A percentile compares a stretch with the other conserved stretches of the same genome.
These are phyloP conservation scores for Solanum arcanum DNA, from an alignment of 257 asterid genomes.

Conservation along the genomic window DNA sequence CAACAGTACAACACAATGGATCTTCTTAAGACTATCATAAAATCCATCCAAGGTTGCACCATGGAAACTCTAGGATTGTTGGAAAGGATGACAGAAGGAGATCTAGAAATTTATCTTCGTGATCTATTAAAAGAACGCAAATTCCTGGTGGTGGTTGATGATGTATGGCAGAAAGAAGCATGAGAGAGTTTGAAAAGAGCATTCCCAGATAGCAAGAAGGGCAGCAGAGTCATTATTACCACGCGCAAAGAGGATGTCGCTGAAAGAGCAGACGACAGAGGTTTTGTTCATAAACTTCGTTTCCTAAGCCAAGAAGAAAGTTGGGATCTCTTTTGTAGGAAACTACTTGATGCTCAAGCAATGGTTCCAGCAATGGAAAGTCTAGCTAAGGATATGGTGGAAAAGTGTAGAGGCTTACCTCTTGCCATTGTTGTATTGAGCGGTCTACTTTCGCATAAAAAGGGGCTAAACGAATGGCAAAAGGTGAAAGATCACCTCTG, in stretches of 20 bases:
- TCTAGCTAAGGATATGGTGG: background rate
- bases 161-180: background rate
- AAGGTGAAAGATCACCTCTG: background rate
- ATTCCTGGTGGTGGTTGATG: background rate
- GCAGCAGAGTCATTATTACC: background rate
- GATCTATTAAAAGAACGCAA: background rate
- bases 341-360: background rate
- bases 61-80: background rate
- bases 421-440: background rate
- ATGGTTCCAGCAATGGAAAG: background rate
- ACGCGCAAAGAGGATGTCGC: background rate
- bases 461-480: background rate
- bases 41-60: background rate
- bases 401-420: background rate
- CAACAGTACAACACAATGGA: background rate
- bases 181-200: background rate
- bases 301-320: background rate
- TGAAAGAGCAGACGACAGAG: background rate
- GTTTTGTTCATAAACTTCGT: background rate
- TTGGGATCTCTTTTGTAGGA: background rate
- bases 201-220: background rate
- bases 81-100: fast-evolving
- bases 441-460: too few relatives aligned
- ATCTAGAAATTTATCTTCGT: background rate
- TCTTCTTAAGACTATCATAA: too few relatives aligned